A percentile compares a stretch with the other conserved stretches of the same genome.
These are phyloP conservation scores for Camellia granthamiana DNA, from an alignment of 148 eudicot genomes.

Conservation along the genomic window DNA sequence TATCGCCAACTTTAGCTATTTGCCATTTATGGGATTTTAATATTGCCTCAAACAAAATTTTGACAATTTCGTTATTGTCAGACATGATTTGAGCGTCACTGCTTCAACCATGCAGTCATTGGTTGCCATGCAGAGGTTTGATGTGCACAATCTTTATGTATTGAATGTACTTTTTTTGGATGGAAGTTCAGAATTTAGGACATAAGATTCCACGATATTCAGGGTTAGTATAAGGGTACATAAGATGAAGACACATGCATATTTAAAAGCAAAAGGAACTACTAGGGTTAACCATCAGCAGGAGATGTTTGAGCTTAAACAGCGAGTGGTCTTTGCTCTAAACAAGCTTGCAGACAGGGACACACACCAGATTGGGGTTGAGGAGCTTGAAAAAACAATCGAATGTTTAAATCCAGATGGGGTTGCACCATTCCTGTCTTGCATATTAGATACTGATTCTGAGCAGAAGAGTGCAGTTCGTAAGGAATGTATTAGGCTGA, in stretches of 20 bases:
- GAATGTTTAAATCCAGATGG: constrained; percentile 61
- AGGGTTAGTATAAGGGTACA: neutral
- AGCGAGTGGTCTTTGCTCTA: constrained; percentile 56
- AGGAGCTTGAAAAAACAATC: constrained; percentile 62
- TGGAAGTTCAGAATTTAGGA: neutral
- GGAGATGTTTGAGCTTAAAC: constrained; percentile 62
- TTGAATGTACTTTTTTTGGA: neutral
- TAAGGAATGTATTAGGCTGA: constrained; percentile 69
- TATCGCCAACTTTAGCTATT: neutral
- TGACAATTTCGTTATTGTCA: neutral
- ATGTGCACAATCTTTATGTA: neutral
- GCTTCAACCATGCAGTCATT: neutral
- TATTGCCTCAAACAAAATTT: neutral
- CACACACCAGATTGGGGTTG: constrained; percentile 70
- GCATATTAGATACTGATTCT: constrained; percentile 71
- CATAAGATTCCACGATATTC: neutral
- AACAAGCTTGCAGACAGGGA: constrained; percentile 83
- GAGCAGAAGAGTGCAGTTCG: constrained; percentile 77
- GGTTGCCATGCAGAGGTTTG: constrained; percentile 5
- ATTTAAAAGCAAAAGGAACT: constrained; percentile 49
- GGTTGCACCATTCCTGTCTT: constrained; percentile 58
- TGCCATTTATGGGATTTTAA: neutral
- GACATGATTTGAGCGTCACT: neutral
- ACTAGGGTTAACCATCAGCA: constrained; percentile 58
- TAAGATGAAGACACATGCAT: constrained; percentile 51